Conservation (phyloP, 2,329 filamentous ascomycete species). For the Calonectria pseudoturangicola region DNA sequence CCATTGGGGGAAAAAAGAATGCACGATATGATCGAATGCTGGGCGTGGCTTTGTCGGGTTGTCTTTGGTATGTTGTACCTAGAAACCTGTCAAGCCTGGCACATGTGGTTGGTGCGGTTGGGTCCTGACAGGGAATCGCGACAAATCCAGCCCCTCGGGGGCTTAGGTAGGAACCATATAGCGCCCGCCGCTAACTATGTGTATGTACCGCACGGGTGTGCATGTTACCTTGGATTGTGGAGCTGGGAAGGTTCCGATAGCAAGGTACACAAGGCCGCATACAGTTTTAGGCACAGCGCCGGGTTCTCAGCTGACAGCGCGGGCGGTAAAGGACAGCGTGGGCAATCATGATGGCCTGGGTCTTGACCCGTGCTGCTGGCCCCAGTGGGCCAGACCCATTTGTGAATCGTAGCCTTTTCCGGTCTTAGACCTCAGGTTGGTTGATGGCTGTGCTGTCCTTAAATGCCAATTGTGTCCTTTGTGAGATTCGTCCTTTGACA, state of each 20-base stretch:
- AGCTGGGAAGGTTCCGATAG: constrained; percentile 41
- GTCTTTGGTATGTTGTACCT: background rate
- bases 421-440: constrained; percentile 38
- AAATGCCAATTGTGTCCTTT: constrained; percentile 30
- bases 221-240: constrained; percentile 16
- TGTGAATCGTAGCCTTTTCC: constrained; percentile 39
- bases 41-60: background rate
- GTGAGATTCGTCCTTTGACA: constrained; percentile 18
- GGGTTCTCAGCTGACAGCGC: constrained; percentile 47
- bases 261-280: constrained; percentile 43
- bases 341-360: constrained; percentile 29
- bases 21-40: background rate
- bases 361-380: background rate
- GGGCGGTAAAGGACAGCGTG: constrained; percentile 51
- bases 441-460: constrained; percentile 42
- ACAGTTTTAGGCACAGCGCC: background rate
- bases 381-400: constrained; percentile 11
- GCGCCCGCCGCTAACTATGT: constrained; percentile 49
- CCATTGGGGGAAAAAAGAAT: background rate
- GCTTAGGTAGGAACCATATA: constrained; percentile 41
- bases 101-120: background rate
- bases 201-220: constrained; percentile 8
- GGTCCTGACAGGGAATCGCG: background rate
- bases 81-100: background rate
- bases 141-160: background rate